Evolutionary conservation across 225 moss, liverwort and hornwort species (phyloP).

Genomic region (Thuidium tamariscinum): DNA sequence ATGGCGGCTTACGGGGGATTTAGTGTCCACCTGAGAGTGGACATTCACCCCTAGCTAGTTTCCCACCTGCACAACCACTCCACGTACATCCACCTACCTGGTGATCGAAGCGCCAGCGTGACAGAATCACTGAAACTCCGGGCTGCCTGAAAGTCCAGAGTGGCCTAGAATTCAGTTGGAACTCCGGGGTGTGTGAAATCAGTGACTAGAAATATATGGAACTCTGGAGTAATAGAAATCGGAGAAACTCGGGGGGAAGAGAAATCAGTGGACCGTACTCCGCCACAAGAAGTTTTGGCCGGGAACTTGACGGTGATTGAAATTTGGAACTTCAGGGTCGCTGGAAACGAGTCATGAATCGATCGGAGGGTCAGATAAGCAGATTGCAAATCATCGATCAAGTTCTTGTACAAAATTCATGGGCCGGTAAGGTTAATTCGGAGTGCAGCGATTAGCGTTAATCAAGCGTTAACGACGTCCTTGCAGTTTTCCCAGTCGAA

Average conservation of each 20-base stretch:
- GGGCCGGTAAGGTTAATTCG: background rate
- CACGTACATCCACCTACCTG: background rate
- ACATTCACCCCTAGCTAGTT: background rate
- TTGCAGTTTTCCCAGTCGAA: background rate
- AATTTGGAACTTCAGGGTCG: background rate
- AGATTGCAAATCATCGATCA: background rate
- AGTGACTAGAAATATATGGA: background rate
- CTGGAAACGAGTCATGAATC: background rate
- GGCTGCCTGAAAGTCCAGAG: background rate
- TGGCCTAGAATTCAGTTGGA: background rate
- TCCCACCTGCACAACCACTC: background rate
- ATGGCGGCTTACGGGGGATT: slow-evolving; percentile 11
- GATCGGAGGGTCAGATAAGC: background rate
- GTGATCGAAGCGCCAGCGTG: background rate
- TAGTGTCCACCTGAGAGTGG: slow-evolving; percentile 5
- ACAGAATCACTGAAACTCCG: background rate
- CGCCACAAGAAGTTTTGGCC: no score
- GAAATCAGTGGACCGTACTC: background rate
- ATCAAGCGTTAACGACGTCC: background rate
- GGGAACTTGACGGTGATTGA: background rate
- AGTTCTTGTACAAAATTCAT: background rate
- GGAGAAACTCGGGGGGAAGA: background rate
- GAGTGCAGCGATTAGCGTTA: background rate
- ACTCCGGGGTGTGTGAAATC: background rate
- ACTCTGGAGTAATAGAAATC: background rate